Base-by-base conservation (phyloP, 2,329 filamentous ascomycete species). In the Neofusicoccum laricinum region DNA sequence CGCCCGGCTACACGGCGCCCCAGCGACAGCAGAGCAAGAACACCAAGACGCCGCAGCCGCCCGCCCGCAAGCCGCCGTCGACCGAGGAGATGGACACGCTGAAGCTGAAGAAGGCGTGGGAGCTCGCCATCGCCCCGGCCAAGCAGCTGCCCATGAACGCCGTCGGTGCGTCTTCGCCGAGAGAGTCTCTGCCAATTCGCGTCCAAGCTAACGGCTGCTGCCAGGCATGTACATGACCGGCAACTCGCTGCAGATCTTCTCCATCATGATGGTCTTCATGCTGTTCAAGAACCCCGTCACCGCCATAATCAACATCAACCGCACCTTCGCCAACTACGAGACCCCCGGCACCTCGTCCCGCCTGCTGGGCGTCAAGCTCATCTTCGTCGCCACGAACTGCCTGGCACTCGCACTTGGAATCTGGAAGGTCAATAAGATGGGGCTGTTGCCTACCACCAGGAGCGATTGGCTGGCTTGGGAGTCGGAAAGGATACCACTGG, bases 261-360 rank as follows among this genome's bases (percentile, higher is more conserved):
- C 91, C 79, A 98, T 99, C 79, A 98, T 98, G 92, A 99, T 98
- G 93, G 94, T 98, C 17, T 93, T 94, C 73, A 98, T 97, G 90
- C 89, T 96, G 50, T 99, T 99, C 85, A 98, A 98, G 84, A 96
- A 91, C 69, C 95, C 95, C 10, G 85, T 99, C 66, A 87, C 92
- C 78, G 95, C 93, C 38, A 81, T 98, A 50, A 79, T 96, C 66
- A 87, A 83, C 69, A 94, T 94, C 53, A 93, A 95, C 74, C 86
- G 89, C 73, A 91, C 91, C n/a, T 98, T 99, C 77, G 87, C 92
- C 74, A 89, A 90, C 67, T 96, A 96, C 78, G 92, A 97, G 77
- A 93, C 91, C 19, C 88, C 92, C 61, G 87, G 86, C 38, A 97
- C 91, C 70, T 86, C 85, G 68, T 81, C 79, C 43, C 86, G 92